Evolutionary conservation across 345 rosid species (phyloP), one percentile per base, ranked within the genome.

Genomic region (Euphorbia tirucalli): DNA sequence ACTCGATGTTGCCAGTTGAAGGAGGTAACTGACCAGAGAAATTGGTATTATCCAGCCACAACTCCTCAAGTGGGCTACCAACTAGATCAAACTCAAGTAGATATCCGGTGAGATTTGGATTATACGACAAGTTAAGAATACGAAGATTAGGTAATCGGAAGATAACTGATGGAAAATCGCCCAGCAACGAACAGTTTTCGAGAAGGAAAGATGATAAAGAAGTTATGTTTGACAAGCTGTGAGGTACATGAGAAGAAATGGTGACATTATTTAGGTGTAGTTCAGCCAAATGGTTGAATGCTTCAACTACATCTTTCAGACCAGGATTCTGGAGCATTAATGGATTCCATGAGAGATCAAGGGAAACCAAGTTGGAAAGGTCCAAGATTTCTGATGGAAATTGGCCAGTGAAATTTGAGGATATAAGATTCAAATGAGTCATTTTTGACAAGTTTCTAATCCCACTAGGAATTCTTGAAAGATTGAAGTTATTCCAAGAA

Each of bases 381-480:
- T 44, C 49, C 11, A 44, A 44, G 7, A 69, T 35, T 62, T 70
- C 50, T 6, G 49, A 6, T 21, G 78, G 78, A 52, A 78, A 46
- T 43, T 74, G 68, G 48, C 75, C 75, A 10, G 32, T 25, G 35
- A 74, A 74, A 0, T 0, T 1, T 6, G 78, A 74, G 1, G 0
- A 7, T 8, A 61, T 62, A 19, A 78, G 78, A 25, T 74, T 49
- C 31, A 74, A 56, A 24, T 16, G 15, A 2, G 72, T 35, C 41
- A 74, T 25, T n/a, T 19, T 22, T 18, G 69, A 60, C 5, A 78
- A 65, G 4, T 1, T 55, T 0, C 13, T 25, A 3, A 78, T 50
- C 18, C 16, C 68, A 22, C 65, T 11, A 0, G 78, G 78, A 16
- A 70, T 65, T 57, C 7, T 27, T 9, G 75, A 78, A 41, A 11